Evolutionary conservation across 495 filamentous ascomycete species (phyloP).

Genomic region (Penicillium macrosclerotiorum): DNA sequence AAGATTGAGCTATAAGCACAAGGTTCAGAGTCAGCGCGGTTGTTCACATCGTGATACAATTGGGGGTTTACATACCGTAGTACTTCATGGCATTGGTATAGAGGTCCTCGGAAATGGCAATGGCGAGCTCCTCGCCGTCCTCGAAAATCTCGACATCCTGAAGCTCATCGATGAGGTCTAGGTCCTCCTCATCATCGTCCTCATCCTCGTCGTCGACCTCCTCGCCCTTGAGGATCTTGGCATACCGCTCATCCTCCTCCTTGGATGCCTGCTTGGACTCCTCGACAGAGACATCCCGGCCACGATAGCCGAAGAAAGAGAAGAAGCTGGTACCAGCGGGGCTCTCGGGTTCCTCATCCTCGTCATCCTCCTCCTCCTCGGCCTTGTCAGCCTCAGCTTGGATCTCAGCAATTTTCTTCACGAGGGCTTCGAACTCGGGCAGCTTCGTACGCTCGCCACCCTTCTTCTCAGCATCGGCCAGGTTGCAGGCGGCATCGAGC

Average conservation of each 20-base stretch:
- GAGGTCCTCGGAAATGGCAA: slow-evolving; percentile 78
- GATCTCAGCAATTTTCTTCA: slow-evolving; percentile 41
- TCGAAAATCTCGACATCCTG: slow-evolving; percentile 75
- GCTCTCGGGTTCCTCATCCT: slow-evolving; percentile 52
- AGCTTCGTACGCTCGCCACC: slow-evolving; percentile 35
- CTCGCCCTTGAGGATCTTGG: slow-evolving; percentile 56
- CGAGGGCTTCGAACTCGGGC: slow-evolving; percentile 51
- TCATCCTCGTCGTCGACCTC: slow-evolving; percentile 42
- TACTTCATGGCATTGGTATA: slow-evolving; percentile 86
- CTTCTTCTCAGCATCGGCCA: slow-evolving; percentile 62
- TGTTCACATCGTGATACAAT: background rate
- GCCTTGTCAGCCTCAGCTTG: slow-evolving; percentile 29
- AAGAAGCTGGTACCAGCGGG: slow-evolving; percentile 75
- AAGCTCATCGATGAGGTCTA: slow-evolving; percentile 51
- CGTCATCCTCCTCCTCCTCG: slow-evolving; percentile 50
- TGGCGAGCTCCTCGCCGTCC: slow-evolving; percentile 73
- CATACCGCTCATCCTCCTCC: slow-evolving; percentile 56
- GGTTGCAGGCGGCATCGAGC: slow-evolving; percentile 64
- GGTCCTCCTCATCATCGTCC: slow-evolving; percentile 48
- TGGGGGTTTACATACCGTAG: slow-evolving; percentile 66
- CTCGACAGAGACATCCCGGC: slow-evolving; percentile 63
- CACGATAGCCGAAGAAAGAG: slow-evolving; percentile 77
- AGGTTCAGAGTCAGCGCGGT: slow-evolving; percentile 12
- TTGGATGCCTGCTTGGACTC: slow-evolving; percentile 59
- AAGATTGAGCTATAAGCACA: slow-evolving; percentile 34